A percentile compares a stretch with the other conserved stretches of the same genome.
These are phyloP conservation scores for Ceratocystis huliohia DNA, from an alignment of 2,329 filamentous ascomycete genomes.

Conservation along the genomic window DNA sequence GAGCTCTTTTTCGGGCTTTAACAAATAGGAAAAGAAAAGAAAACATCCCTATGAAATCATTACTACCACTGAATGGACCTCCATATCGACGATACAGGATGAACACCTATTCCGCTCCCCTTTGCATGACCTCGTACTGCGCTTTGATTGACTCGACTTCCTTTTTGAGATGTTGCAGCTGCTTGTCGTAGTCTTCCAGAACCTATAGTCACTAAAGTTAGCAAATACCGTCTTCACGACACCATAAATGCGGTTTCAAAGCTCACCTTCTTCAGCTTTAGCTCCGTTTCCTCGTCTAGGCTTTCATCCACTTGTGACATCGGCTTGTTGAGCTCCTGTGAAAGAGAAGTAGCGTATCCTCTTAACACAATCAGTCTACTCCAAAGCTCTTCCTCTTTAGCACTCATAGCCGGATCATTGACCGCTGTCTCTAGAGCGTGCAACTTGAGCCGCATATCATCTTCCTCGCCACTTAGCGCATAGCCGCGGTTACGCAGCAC, in stretches of 20 bases:
- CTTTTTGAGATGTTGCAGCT: constrained; percentile 62
- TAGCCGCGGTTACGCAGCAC: constrained; percentile 71
- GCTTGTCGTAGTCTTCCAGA: constrained; percentile 68
- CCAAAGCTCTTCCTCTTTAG: constrained; percentile 75
- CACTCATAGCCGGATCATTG: constrained; percentile 61
- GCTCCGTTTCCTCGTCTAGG: constrained; percentile 57
- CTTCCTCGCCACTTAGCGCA: constrained; percentile 65
- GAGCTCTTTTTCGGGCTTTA: neutral
- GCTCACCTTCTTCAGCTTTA: constrained; percentile 60
- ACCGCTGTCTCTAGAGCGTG: constrained; percentile 54
- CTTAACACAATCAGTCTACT: constrained; percentile 63
- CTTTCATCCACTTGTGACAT: constrained; percentile 43
- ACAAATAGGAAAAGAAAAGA: neutral
- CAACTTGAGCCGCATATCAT: constrained; percentile 62
- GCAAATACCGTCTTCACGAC: neutral
- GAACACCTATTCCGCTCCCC: constrained; percentile 25
- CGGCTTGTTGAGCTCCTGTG: constrained; percentile 59
- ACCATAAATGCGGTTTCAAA: neutral
- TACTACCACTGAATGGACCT: neutral
- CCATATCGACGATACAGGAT: neutral
- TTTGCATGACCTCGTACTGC: constrained; percentile 45
- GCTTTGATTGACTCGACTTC: constrained; percentile 52
- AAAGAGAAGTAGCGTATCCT: constrained; percentile 58
- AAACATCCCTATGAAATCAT: neutral
- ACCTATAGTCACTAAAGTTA: constrained; percentile 39